Evolutionary conservation across 352 stramenopile species (phyloP), one percentile per base, ranked within the genome.

Genomic region (Lagenidium sp.): DNA sequence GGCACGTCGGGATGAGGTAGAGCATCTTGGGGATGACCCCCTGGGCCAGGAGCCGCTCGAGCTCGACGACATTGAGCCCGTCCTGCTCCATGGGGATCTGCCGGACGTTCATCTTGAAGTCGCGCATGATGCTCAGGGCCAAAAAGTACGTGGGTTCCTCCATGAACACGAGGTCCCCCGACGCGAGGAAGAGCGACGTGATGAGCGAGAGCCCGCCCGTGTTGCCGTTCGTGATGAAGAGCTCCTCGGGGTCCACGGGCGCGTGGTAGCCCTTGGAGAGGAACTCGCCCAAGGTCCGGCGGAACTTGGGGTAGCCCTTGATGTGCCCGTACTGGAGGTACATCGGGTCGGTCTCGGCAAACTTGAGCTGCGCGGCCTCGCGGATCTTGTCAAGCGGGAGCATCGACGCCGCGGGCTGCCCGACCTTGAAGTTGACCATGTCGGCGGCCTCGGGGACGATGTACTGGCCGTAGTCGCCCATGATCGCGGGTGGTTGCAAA

Each of bases 101-200:
- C 38, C 81, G 72, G 41, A 97, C 69, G 45, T 91, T 82, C 29
- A 97, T 80, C 49, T 94, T 92, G 57, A 97, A 93, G 53, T 94
- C 89, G 57, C 86, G 86, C 69, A 98, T 97, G 67, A 98, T 97
- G 50, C 79, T 86, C 4, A 91, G 63, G 16, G 76, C 90, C 16
- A 97, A 47, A 55, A 97, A 98, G 67, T 98, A 97, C 16, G 86
- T 95, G 23, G 93, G 93, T 36, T 94, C 72, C 64, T 97, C 90
- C 47, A 97, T 85, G 63, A 94, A 92, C 6, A 98, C 86, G 24
- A 96, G 62, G 66, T 97, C 88, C 24, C 85, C 85, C 30, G 85
- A 74, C 47, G 81, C 60, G 18, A 88, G 73, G 44, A 85, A 93
- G 26, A 95, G 65, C 35, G 82, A 91, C 60, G 76, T 94, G 32